phyloP scores from a whole-genome alignment of 106 monocot species.

The Acorus calamus region DNA sequence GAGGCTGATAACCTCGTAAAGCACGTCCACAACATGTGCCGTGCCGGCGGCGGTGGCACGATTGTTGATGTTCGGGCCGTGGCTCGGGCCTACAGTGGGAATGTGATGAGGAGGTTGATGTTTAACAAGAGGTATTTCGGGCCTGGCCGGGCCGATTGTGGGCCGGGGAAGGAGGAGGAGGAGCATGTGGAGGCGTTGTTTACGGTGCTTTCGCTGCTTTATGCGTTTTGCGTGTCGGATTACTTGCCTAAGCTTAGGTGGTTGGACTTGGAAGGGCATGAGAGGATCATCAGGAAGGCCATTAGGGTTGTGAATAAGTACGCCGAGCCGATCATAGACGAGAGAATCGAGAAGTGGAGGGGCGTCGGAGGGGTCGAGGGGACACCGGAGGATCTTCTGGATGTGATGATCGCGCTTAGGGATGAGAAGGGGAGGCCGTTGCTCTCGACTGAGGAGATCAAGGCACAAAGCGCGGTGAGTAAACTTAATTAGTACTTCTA shows the following conservation, averaged over 20 bases:
- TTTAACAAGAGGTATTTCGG: constrained; percentile 6
- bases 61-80: neutral
- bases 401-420: constrained; percentile 6
- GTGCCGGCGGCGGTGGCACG: neutral
- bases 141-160: constrained; percentile 1
- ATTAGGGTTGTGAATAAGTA: constrained; percentile 7
- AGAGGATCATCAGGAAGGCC: constrained; percentile 1
- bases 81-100: constrained; percentile 4
- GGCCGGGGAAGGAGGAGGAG: constrained; percentile 8
- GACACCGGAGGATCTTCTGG: constrained; percentile 3
- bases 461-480: constrained; percentile 10
- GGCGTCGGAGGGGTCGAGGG: neutral
- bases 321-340: constrained; percentile 8
- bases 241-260: constrained; percentile 7
- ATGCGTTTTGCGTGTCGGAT: constrained; percentile 6
- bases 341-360: constrained; percentile 2
- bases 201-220: neutral
- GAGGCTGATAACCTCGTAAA: constrained; percentile 36
- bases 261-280: constrained; percentile 13
- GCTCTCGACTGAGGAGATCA: constrained; percentile 11
- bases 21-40: constrained; percentile 13
- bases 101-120: constrained; percentile 13
- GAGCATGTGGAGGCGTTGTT: constrained; percentile 11
- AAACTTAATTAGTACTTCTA: too few relatives aligned
- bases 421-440: constrained; percentile 5